Evolutionary conservation across 2,329 filamentous ascomycete species (phyloP), one percentile per base, ranked within the genome.

Genomic region (Epichloe amarillans): DNA sequence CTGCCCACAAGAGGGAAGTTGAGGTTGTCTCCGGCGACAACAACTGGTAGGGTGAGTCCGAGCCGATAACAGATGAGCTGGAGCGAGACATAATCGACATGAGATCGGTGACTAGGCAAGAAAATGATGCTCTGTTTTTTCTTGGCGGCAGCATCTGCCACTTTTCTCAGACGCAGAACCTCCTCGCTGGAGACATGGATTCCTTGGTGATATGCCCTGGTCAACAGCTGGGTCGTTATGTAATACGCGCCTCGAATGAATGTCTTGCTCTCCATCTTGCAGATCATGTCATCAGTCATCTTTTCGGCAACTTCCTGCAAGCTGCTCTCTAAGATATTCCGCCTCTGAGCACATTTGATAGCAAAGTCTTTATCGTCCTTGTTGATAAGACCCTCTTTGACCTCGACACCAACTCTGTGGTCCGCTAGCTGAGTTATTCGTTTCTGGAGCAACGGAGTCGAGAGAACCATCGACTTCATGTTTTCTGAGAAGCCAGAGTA

Each of bases 41-140:
- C 88, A 1, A 91, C 88, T 0, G 93, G 93, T 2, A 98, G 71
- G 0, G 84, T 88, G 17, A 98, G 77, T 1, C 93, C 93, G 4
- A 98, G 72, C 2, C 93, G 82, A 66, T 96, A 98, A 69, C 93
- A 98, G 51, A 98, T 94, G 40, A 98, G 73, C 62, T 98, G 93
- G 37, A 97, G 72, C 4, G 88, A 91, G 54, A 98, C 88, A 60
- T 98, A 98, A 64, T 98, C 93, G 55, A 97, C 86, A 63, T 98
- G 93, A 3, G 88, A 95, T 51, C 90, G 81, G 67, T 98, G 93
- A 57, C 89, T 95, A 0, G 93, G 93, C 52, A 98, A 68, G 65
- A 98, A 98, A 48, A 98, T 86, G 58, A 98, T 94, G 56, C 88
- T 95, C 65, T 96, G 90, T 66, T 93, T 94, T 93, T 93, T 88